Base-by-base conservation (phyloP, 441 rosid genomes). In the Adansonia madagascariensis region DNA sequence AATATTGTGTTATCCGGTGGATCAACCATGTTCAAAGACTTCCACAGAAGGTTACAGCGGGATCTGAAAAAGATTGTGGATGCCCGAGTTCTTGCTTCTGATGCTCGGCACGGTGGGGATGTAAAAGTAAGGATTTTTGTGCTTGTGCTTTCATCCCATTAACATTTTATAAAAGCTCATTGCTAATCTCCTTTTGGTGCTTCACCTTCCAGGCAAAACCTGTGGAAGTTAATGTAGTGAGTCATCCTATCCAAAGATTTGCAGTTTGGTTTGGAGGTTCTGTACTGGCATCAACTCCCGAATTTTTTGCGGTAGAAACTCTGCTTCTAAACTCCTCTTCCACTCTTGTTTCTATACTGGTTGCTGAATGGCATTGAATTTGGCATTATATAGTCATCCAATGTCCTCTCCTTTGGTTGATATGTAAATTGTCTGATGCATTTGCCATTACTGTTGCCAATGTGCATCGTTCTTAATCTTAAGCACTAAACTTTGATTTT, bases 211-310 rank as follows among this genome's bases (percentile, higher is more conserved):
- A 97, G 99, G 83, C 98, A 50, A 95, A 91, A 74, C 98, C 98
- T 14, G 92, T 97, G 83, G 98, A 97, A 87, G 99, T 97, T 73
- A 93, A 97, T 82, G 98, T 97, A 3, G 94, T 97, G 81, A 94
- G 98, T 84, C 97, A 97, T 78, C 96, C 98, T 76, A 93, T 97
- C 76, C 98, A 97, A 83, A 92, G 89, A 84, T 97, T 87, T 85
- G 99, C 98, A 1, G 99, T 97, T 75, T 97, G 99, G 98, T 97
- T 97, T 83, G 99, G 98, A 66, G 98, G 99, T 84, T 97, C 99
- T 47, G 98, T 97, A 73, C 97, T 97, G 75, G 98, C 97, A 69
- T 97, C 99, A 57, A 97, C 99, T 22, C 98, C 96, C 14, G 99
- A 97, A 88, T 97, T 97, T 88, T 96, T 89, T 27, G 91, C 85